Conservation (phyloP, 2,329 filamentous ascomycete species). For the Tolypocladium tundrense region DNA sequence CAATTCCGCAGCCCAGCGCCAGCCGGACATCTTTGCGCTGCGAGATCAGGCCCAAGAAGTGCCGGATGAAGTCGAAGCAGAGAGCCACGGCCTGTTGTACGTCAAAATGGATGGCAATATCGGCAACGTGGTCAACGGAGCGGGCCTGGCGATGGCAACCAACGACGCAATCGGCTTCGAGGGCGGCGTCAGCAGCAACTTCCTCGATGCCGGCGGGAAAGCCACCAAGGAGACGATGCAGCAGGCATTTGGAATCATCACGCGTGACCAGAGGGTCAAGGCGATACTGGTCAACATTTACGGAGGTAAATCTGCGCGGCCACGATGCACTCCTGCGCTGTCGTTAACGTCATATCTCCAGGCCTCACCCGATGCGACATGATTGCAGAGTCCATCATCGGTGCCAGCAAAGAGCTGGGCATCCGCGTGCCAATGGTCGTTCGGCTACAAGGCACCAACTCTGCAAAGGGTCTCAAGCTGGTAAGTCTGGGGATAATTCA, state of each 20-base stretch:
- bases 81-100: conserved; percentile 66
- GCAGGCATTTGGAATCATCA: conserved; percentile 63
- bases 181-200: conserved; percentile 66
- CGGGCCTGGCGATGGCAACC: conserved; percentile 85
- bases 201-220: conserved; percentile 83
- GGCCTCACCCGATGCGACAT: conserved; percentile 39
- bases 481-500: conserved; percentile 17
- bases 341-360: conserved; percentile 7
- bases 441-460: conserved; percentile 36
- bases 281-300: conserved; percentile 53
- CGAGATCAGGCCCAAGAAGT: conserved; percentile 24
- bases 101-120: conserved; percentile 55
- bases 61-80: conserved; percentile 24
- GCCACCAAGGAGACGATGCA: conserved; percentile 75
- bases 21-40: conserved; percentile 25
- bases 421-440: conserved; percentile 33
- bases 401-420: conserved; percentile 25
- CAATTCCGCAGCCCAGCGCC: conserved; percentile 32
- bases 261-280: conserved; percentile 60
- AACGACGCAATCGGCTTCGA: conserved; percentile 64
- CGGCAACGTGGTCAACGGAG: conserved; percentile 80
- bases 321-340: neutral
- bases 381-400: conserved; percentile 39
- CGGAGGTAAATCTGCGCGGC: conserved; percentile 17
- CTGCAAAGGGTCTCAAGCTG: conserved; percentile 26